Percentiles rank a stretch among this genome's conserved stretches.
Evolutionary conservation across 495 filamentous ascomycete genomes (phyloP).

Genomic region (Penicillium canescens): DNA sequence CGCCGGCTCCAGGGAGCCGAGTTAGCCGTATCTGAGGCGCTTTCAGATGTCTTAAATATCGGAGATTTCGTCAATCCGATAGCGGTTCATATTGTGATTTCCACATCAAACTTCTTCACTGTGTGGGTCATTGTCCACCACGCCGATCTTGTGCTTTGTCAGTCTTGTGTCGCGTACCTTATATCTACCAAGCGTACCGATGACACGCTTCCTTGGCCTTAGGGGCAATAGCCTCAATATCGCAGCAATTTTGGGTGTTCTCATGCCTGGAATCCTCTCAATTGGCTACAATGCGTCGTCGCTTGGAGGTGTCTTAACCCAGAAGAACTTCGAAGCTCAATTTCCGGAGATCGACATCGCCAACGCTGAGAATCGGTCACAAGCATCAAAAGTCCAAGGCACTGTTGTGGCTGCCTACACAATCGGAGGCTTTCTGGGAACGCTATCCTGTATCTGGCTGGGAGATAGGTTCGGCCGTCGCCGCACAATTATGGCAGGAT

Average conservation of each 20-base stretch:
- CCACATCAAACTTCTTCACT: not conserved
- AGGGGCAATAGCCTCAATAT: conserved; percentile 29
- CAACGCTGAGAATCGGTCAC: conserved; percentile 6
- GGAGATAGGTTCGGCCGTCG: conserved; percentile 58
- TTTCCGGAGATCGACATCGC: conserved; percentile 24
- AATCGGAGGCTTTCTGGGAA: conserved; percentile 58
- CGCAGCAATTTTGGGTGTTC: conserved; percentile 22
- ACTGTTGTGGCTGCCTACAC: conserved; percentile 58
- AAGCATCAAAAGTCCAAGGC: conserved; percentile 24
- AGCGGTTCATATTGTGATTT: not conserved
- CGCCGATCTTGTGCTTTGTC: conserved; percentile 13
- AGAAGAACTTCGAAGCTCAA: conserved; percentile 17
- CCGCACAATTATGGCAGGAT: conserved; percentile 53
- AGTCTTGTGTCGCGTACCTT: conserved; percentile 4
- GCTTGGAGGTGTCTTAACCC: conserved; percentile 23
- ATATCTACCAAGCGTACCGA: conserved; percentile 2
- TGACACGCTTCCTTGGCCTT: conserved; percentile 26
- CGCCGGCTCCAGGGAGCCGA: not conserved
- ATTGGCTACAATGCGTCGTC: conserved; percentile 26
- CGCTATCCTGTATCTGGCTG: conserved; percentile 50
- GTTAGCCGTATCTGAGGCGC: not conserved
- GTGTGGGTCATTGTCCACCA: conserved; percentile 16
- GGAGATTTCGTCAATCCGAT: not conserved
- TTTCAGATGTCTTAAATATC: not conserved
- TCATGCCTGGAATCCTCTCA: conserved; percentile 27